A percentile compares a stretch with the other conserved stretches of the same genome.
Conservation (phyloP, 352 stramenopile species). For the Globisporangium sylvaticum region DNA sequence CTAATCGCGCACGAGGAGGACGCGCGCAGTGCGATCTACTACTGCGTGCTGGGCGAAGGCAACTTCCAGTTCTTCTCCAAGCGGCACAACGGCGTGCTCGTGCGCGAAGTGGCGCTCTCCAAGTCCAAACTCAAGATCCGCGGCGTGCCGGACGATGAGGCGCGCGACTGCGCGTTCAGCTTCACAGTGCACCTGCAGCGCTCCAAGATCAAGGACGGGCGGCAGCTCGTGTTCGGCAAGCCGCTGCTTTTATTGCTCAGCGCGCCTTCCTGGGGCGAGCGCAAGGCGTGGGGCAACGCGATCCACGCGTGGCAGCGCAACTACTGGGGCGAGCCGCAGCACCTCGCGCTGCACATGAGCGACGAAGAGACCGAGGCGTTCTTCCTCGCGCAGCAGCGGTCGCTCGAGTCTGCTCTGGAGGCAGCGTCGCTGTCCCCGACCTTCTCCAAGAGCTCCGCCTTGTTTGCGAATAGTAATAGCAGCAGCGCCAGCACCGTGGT, state of each 20-base stretch:
- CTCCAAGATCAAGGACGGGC: conserved; percentile 66
- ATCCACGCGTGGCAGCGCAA: conserved; percentile 86
- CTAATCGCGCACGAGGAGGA: conserved; percentile 68
- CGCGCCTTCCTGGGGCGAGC: conserved; percentile 69
- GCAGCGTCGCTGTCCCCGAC: conserved; percentile 12
- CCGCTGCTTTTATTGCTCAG: conserved; percentile 56
- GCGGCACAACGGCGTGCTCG: conserved; percentile 56
- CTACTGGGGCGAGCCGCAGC: conserved; percentile 81
- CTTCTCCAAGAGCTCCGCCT: neutral
- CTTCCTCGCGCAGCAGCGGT: conserved; percentile 63
- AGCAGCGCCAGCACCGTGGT: conserved; percentile 3
- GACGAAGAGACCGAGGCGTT: conserved; percentile 68
- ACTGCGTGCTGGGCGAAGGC: conserved; percentile 74
- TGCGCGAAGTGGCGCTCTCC: conserved; percentile 63
- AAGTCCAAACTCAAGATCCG: conserved; percentile 76
- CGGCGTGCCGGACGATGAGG: conserved; percentile 65
- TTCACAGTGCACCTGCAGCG: conserved; percentile 72
- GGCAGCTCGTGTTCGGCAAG: conserved; percentile 57
- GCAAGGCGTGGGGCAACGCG: conserved; percentile 82
- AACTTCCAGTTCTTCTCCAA: conserved; percentile 69
- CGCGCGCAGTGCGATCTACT: conserved; percentile 67
- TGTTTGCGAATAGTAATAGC: conserved; percentile 4
- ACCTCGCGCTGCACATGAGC: conserved; percentile 38
- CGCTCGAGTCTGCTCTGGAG: conserved; percentile 47
- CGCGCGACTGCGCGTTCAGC: conserved; percentile 65